Conservation (phyloP, 2,329 filamentous ascomycete genomes). For the Drechslera avenae region DNA sequence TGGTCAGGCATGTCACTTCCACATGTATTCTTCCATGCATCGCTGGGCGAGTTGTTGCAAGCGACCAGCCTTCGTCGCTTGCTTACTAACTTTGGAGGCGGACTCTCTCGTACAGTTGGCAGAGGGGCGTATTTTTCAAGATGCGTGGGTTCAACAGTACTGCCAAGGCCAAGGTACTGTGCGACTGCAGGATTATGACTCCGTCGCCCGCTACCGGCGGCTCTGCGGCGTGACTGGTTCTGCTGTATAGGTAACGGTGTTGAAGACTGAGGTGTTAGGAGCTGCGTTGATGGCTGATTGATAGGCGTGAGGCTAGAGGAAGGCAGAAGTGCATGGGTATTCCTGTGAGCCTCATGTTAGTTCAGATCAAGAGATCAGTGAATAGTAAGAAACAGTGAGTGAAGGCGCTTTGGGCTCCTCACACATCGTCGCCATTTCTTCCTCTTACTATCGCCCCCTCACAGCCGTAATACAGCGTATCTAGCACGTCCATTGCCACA, state of each 20-base stretch:
- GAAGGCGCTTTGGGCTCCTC: conserved; percentile 27
- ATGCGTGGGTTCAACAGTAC: conserved; percentile 21
- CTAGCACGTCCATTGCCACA: conserved; percentile 3
- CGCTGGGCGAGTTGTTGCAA: neutral
- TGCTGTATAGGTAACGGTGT: conserved; percentile 3
- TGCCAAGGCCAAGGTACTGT: conserved; percentile 35
- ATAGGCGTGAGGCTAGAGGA: conserved; percentile 37
- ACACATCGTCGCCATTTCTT: conserved; percentile 26
- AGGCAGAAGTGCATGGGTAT: neutral
- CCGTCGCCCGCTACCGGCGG: neutral
- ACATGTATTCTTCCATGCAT: neutral
- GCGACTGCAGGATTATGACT: conserved; percentile 34
- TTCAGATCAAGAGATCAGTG: neutral
- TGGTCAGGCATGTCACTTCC: conserved; percentile 10
- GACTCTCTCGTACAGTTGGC: conserved; percentile 1
- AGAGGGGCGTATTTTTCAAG: conserved; percentile 23
- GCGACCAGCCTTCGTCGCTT: conserved; percentile 19
- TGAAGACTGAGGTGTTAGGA: conserved; percentile 18
- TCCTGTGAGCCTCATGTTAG: conserved; percentile 14
- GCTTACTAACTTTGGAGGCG: conserved; percentile 7
- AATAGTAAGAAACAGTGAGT: conserved; percentile 10
- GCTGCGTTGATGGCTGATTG: conserved; percentile 21
- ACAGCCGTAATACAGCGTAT: conserved; percentile 10
- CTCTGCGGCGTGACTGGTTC: conserved; percentile 8
- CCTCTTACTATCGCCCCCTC: conserved; percentile 4